Base-by-base conservation (phyloP, 208 protist species). In the Crithidia bombi region DNA sequence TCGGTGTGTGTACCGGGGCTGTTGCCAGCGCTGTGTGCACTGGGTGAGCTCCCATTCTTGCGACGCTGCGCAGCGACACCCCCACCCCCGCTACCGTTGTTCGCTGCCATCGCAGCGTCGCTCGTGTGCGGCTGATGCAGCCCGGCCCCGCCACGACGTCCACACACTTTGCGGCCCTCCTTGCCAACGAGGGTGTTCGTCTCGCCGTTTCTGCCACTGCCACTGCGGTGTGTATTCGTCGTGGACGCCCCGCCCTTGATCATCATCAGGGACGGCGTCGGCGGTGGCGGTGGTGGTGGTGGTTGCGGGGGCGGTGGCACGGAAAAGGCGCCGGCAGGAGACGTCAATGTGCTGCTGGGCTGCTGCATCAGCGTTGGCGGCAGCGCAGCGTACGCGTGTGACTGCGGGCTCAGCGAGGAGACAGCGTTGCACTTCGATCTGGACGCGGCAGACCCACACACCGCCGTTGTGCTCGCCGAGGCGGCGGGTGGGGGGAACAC, bases 1-100 rank as follows among this genome's bases (percentile, higher is more conserved):
- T 55, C 65, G 11, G 26, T 30, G 19, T 28, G 51, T 28, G 39
- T 26, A 49, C 23, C 43, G 11, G 30, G 36, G 62, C 21, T 64
- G 26, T 19, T 52, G 50, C 32, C 25, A n/a, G n/a, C n/a, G 35
- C 2, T 25, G 30, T 23, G 26, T 25, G 21, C n/a, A 56, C 21
- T 11, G 9, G 47, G n/a, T 3, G 49, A 14, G 19, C 58, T 23
- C 15, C 36, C 47, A 1, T 19, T 23, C n/a, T 30, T 19, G 25
- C 38, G 39, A 19, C 35, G 50, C 5, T 21, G 43, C 14, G 10
- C 30, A 38, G 10, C 51, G 23, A 30, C 51, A 33, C 4, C 30
- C 6, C 7, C 30, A 9, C 30, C 51, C 5, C 14, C 51, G 30
- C 5, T 56, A 30, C 23, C 23, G 21, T 25, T 14, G 44, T 11